phyloP scores from a whole-genome alignment of 495 filamentous ascomycete genomes.

The Viridothelium virens region DNA sequence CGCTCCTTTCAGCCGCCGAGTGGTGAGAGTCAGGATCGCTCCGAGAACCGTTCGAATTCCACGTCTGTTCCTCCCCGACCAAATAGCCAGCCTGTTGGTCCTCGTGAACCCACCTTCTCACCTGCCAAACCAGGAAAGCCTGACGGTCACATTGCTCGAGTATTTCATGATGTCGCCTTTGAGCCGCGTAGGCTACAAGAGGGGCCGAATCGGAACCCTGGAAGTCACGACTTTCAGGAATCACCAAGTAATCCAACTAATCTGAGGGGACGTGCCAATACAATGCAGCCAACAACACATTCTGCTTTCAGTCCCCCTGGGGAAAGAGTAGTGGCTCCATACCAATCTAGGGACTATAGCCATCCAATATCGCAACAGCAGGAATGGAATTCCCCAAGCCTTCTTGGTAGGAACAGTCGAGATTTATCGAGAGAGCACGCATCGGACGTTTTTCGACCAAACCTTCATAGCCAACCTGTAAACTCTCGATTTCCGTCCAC shows the following conservation, averaged over 20 bases:
- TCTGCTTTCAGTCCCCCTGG: conserved; percentile 29
- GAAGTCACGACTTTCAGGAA: conserved; percentile 15
- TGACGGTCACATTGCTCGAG: neutral
- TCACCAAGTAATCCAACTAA: neutral
- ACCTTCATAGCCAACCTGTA: neutral
- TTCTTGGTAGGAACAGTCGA: neutral
- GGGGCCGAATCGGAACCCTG: conserved; percentile 5
- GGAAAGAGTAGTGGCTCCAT: conserved; percentile 2
- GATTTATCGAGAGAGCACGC: neutral
- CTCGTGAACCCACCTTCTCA: conserved; percentile 11
- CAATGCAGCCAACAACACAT: conserved; percentile 27
- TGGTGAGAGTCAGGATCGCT: conserved; percentile 17
- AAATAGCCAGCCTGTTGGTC: conserved; percentile 27
- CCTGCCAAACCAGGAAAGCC: neutral
- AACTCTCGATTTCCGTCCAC: conserved; percentile 1
- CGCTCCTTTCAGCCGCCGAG: conserved; percentile 23
- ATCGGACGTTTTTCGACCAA: conserved; percentile 10
- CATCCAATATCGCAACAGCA: conserved; percentile 2
- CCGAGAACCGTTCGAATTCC: neutral
- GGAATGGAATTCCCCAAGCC: neutral
- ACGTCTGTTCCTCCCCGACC: conserved; percentile 22
- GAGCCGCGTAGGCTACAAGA: conserved; percentile 7
- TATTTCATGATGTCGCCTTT: conserved; percentile 1
- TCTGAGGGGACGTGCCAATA: conserved; percentile 26
- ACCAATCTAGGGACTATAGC: neutral